Evolutionary conservation across 2,329 filamentous ascomycete species (phyloP), one percentile per base, ranked within the genome.

Genomic region (Ilyonectria destructans): DNA sequence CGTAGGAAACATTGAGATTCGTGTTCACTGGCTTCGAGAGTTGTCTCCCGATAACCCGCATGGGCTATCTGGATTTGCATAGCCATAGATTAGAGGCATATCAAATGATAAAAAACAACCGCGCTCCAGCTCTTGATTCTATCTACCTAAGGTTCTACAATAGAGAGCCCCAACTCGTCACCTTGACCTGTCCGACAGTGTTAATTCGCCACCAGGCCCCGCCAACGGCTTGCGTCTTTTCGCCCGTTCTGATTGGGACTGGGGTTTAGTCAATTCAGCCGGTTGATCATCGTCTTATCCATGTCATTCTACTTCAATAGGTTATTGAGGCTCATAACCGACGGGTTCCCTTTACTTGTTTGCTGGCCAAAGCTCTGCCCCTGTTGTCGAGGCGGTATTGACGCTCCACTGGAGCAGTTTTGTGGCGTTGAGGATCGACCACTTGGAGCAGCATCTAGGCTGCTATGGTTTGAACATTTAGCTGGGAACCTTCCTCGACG

Each of bases 251-350:
- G 59, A 66, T 63, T 46, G 65, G 71, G 23, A 19, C 52, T 26
- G 2, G 45, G 40, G 5, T 15, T 23, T 35, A 79, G 74, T 56
- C 84, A 80, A 69, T 88, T 86, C 58, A 89, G 76, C 43, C 85
- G 83, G 45, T 84, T 83, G 63, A 89, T 80, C 88, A 89, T 89
- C 66, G 80, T 84, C 71, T 83, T 82, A 71, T 89, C 88, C 64
- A 89, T 88, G 64, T 89, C 87, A 71, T 82, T 85, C 72, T 83
- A 83, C 31, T 85, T 86, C 75, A 88, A 84, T 68, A 87, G 78
- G 64, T 85, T 86, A 74, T 83, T 85, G 45, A 87, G 73, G 72
- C 85, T 88, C 86, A 88, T 88, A 21, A 86, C 82, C n/a, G 85
- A 87, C 12, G 75, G 59, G 13, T 77, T 71, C 37, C 71, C 74